Conservation (phyloP, 768 basidiomycete genomes). For the Leccinum uliginosum region DNA sequence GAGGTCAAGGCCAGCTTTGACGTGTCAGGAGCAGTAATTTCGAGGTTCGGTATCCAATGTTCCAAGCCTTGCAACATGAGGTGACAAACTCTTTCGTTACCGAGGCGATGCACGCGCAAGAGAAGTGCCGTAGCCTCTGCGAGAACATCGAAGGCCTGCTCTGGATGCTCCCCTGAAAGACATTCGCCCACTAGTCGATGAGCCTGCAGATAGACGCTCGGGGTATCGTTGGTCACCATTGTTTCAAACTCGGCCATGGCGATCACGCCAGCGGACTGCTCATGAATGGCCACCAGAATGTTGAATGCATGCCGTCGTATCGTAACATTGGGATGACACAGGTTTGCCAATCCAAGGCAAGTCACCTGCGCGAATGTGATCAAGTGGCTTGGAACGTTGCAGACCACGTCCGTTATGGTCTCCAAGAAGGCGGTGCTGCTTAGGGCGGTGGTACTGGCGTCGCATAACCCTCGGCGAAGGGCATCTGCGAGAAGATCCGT, state of each 20-base stretch:
- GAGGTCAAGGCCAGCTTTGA: constrained; percentile 23
- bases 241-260: constrained; percentile 72
- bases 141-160: constrained; percentile 60
- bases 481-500: constrained; percentile 57
- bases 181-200: constrained; percentile 74
- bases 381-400: constrained; percentile 46
- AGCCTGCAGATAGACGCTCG: constrained; percentile 76
- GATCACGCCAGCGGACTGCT: constrained; percentile 60
- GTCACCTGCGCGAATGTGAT: constrained; percentile 72
- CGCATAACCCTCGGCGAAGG: constrained; percentile 65
- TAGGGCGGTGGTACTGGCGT: constrained; percentile 45
- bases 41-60: constrained; percentile 77
- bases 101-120: constrained; percentile 53
- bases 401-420: constrained; percentile 67
- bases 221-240: constrained; percentile 63
- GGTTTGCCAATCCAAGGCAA: constrained; percentile 78
- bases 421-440: constrained; percentile 72
- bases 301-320: constrained; percentile 76
- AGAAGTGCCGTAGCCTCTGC: constrained; percentile 69
- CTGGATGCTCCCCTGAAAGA: constrained; percentile 73
- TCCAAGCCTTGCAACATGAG: constrained; percentile 76
- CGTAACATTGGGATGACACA: constrained; percentile 62
- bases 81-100: constrained; percentile 46
- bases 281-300: constrained; percentile 69
- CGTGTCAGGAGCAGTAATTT: constrained; percentile 46